phyloP scores from a whole-genome alignment of 108 stramenopile species.

The Nitzschia putrida region DNA sequence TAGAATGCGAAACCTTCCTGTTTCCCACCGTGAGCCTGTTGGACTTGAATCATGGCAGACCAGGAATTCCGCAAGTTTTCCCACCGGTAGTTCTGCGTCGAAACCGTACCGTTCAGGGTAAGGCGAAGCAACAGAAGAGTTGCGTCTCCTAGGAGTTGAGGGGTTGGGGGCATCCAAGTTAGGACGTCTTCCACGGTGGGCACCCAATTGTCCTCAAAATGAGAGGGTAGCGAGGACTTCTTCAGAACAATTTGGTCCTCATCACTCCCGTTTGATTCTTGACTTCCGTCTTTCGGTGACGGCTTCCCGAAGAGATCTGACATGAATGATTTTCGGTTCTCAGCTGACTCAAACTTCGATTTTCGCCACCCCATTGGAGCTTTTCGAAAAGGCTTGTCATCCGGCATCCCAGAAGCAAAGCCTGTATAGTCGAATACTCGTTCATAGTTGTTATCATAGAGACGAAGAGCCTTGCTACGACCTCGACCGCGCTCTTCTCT shows the following conservation, averaged over 20 bases:
- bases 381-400: slow-evolving; percentile 25
- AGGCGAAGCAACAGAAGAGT: slow-evolving; percentile 73
- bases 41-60: slow-evolving; percentile 42
- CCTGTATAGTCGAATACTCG: slow-evolving; percentile 70
- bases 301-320: slow-evolving; percentile 34
- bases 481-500: slow-evolving; percentile 68
- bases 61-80: slow-evolving; percentile 65
- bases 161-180: slow-evolving; percentile 84
- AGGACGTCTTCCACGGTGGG: slow-evolving; percentile 68
- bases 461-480: slow-evolving; percentile 53
- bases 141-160: slow-evolving; percentile 64
- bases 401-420: slow-evolving; percentile 38
- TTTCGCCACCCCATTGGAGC: slow-evolving; percentile 44
- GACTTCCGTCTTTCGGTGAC: slow-evolving; percentile 7
- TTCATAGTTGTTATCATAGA: slow-evolving; percentile 75
- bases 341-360: slow-evolving; percentile 36
- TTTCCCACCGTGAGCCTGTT: slow-evolving; percentile 20
- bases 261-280: neutral
- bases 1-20: slow-evolving; percentile 44
- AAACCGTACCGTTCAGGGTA: slow-evolving; percentile 69
- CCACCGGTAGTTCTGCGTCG: slow-evolving; percentile 66
- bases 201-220: slow-evolving; percentile 24
- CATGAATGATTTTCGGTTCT: slow-evolving; percentile 38
- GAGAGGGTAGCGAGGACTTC: slow-evolving; percentile 28
- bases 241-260: slow-evolving; percentile 8